Evolutionary conservation across 2,329 filamentous ascomycete genomes (phyloP), one percentile per base, ranked within the genome.

Genomic region (Aspergillus fructus): DNA sequence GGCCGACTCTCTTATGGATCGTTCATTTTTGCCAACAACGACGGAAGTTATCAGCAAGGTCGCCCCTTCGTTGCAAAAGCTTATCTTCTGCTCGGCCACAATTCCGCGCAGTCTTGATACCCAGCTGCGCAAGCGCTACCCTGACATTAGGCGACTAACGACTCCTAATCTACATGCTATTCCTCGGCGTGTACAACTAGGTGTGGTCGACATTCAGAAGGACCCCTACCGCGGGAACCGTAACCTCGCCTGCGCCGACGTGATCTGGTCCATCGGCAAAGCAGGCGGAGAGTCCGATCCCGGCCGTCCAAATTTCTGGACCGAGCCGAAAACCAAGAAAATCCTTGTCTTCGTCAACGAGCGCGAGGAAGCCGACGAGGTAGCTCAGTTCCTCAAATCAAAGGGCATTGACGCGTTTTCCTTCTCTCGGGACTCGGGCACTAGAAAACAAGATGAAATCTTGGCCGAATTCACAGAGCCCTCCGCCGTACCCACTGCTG

Each of bases 291-390:
- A 83, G 27, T 60, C 68, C 15, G 71, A 74, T 34, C 59, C 61
- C 11, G 61, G 60, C 24, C 65, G 68, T 4, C 68, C 67, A 11
- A 74, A 76, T 51, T 70, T 71, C 3, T 69, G 21, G 34, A 41
- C 5, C 51, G 66, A 63, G 7, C 77, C 87, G 4, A 86, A 89
- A 58, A 82, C 90, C 23, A 94, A 94, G 72, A 89, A 91, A 61
- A 89, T 99, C 67, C 85, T 97, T 56, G 92, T 97, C 3, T 97
- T 97, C 68, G 93, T 97, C 72, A 97, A 97, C 74, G 92, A 97
- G 79, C 89, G 94, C 37, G 92, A 96, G 70, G 91, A 90, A 70
- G 91, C 93, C 0, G 84, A 89, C 56, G 86, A 93, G 68, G 82
- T 99, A 0, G 88, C 93, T 12, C 78, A 87, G 1, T 99, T 90